phyloP scores from a whole-genome alignment of 2,329 filamentous ascomycete genomes.

The Didymella pomorum region DNA sequence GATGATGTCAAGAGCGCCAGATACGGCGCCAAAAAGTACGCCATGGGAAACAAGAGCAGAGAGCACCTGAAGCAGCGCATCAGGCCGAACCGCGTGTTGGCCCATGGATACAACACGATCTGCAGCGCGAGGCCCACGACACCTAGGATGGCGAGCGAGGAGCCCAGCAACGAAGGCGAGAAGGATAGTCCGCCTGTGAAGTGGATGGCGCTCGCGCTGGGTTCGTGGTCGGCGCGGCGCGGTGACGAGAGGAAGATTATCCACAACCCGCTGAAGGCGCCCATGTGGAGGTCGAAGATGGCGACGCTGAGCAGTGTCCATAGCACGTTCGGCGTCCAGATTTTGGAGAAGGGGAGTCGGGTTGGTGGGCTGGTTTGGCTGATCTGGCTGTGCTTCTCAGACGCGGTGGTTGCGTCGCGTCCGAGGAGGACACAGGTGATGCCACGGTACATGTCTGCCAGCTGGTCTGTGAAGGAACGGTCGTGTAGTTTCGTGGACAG shows the following conservation, averaged over 20 bases:
- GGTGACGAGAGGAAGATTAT: constrained; percentile 80
- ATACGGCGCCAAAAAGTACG: constrained; percentile 75
- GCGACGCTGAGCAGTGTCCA: constrained; percentile 69
- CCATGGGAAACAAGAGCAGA: constrained; percentile 73
- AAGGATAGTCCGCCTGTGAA: constrained; percentile 80
- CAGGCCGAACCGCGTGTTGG: constrained; percentile 73
- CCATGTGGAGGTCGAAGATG: constrained; percentile 76
- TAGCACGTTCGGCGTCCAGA: constrained; percentile 64
- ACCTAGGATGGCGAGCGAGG: constrained; percentile 79
- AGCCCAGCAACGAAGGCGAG: constrained; percentile 73
- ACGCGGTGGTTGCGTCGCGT: background rate
- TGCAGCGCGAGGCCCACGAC: constrained; percentile 77
- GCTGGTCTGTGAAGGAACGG: constrained; percentile 1
- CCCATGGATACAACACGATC: constrained; percentile 72
- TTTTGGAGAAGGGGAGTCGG: constrained; percentile 57
- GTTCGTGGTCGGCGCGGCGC: constrained; percentile 53
- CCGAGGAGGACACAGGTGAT: constrained; percentile 1
- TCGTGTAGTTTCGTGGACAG: constrained; percentile 9
- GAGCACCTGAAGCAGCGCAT: constrained; percentile 73
- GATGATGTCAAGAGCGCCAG: constrained; percentile 71
- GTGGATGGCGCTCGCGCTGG: constrained; percentile 52
- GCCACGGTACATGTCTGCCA: constrained; percentile 6
- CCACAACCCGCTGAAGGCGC: constrained; percentile 77
- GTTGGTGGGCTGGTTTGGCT: background rate
- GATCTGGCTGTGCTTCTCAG: constrained; percentile 2